Percentiles rank a stretch among this genome's conserved stretches.
Evolutionary conservation across 192 early-diverging fungal genomes (phyloP).

Genomic region (Coemansia sp.): DNA sequence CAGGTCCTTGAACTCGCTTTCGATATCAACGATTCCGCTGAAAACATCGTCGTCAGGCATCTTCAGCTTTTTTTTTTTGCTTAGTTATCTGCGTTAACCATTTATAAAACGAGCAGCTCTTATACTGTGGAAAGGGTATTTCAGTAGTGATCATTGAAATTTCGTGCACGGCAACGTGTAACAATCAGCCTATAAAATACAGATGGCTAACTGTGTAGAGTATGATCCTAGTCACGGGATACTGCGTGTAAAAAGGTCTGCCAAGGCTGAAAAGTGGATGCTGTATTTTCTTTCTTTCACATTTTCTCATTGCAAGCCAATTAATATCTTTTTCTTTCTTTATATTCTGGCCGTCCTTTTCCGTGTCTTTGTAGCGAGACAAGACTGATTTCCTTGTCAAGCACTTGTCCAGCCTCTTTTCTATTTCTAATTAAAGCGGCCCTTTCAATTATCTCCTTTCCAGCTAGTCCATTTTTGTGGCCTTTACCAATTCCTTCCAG

Average conservation of each 20-base stretch:
- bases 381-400: background rate
- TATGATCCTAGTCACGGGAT: background rate
- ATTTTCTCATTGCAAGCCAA: background rate
- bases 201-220: background rate
- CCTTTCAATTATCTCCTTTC: background rate
- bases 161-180: too few relatives aligned
- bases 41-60: constrained; percentile 13
- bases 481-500: background rate
- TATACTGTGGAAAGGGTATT: too few relatives aligned
- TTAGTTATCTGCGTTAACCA: too few relatives aligned
- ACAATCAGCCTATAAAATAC: too few relatives aligned
- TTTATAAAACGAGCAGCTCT: too few relatives aligned
- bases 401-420: background rate
- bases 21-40: constrained; percentile 18
- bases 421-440: background rate
- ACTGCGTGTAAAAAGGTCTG: background rate
- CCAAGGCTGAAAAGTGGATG: background rate
- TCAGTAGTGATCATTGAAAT: too few relatives aligned
- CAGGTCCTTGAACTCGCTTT: constrained; percentile 35
- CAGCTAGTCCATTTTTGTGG: background rate
- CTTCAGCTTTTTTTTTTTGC: background rate
- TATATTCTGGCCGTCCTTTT: background rate
- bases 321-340: background rate
- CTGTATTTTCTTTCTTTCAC: background rate
- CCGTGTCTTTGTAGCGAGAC: background rate